These are phyloP conservation scores for Teratosphaeriaceae sp. DNA, from an alignment of 2,329 filamentous ascomycete genomes.

Conservation along the genomic window DNA sequence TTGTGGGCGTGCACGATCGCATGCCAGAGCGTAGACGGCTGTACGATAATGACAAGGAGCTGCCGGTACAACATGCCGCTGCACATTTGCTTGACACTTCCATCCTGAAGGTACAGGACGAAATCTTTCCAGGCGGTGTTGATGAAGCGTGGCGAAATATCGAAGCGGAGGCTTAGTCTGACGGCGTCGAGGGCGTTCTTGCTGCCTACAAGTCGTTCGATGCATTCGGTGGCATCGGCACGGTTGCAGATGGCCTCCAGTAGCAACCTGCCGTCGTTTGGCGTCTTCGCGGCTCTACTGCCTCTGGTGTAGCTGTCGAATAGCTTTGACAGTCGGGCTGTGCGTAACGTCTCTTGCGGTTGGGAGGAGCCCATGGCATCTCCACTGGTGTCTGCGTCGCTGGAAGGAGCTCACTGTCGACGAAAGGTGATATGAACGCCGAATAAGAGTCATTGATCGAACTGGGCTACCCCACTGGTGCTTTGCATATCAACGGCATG, in stretches of 20 bases:
- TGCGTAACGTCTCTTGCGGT: no score
- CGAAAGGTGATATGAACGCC: no score
- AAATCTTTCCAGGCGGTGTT: slow-evolving; percentile 32
- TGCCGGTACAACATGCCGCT: slow-evolving; percentile 45
- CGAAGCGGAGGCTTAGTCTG: slow-evolving; percentile 38
- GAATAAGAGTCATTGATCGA: no score
- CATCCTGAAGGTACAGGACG: slow-evolving; percentile 35
- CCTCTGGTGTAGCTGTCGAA: slow-evolving; percentile 26
- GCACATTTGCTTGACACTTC: slow-evolving; percentile 42
- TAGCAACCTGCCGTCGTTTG: slow-evolving; percentile 39
- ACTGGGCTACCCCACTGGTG: slow-evolving; percentile 2
- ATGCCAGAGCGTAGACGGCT: slow-evolving; percentile 52
- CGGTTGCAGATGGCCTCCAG: slow-evolving; percentile 44
- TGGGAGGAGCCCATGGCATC: no score
- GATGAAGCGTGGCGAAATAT: slow-evolving; percentile 38
- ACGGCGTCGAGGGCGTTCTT: slow-evolving; percentile 31
- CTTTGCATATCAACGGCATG: slow-evolving; percentile 1
- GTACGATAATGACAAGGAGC: slow-evolving; percentile 41
- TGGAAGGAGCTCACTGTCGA: no score
- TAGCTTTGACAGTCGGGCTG: slow-evolving; percentile 1
- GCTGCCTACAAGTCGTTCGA: slow-evolving; percentile 36
- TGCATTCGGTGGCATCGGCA: slow-evolving; percentile 33
- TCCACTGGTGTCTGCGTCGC: no score
- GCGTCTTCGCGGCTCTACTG: slow-evolving; percentile 31
- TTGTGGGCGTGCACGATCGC: slow-evolving; percentile 33